Conservation (phyloP, 257 asterid genomes). For the Ocimum tenuiflorum region DNA sequence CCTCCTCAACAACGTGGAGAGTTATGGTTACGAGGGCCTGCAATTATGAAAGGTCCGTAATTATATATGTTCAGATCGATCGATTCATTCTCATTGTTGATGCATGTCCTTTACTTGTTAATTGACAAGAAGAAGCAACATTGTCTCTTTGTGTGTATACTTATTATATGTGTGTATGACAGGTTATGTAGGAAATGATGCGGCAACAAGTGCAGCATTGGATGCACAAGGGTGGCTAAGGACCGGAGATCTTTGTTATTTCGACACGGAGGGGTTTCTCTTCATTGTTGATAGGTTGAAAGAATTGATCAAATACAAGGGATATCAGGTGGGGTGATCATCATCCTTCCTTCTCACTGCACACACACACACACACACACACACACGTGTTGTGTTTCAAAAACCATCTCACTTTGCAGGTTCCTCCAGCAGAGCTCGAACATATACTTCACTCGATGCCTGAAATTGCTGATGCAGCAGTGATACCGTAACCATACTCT, state of each 20-base stretch:
- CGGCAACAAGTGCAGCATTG: slow-evolving; percentile 72
- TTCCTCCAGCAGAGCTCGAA: slow-evolving; percentile 94
- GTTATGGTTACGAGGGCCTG: slow-evolving; percentile 83
- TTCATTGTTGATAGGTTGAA: slow-evolving; percentile 80
- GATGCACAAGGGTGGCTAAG: slow-evolving; percentile 89
- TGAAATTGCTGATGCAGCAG: slow-evolving; percentile 86
- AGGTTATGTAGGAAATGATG: slow-evolving; percentile 82
- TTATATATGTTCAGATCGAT: no score
- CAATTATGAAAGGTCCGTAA: slow-evolving; percentile 68
- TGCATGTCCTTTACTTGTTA: neutral
- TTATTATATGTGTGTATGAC: slow-evolving; percentile 25
- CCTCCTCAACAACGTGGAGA: slow-evolving; percentile 82
- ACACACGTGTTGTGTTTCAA: neutral
- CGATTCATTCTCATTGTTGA: neutral
- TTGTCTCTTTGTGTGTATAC: no score
- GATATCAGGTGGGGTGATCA: slow-evolving; percentile 94
- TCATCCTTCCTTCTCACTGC: neutral
- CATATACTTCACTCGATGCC: slow-evolving; percentile 77
- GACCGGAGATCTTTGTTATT: slow-evolving; percentile 92
- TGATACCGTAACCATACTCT: slow-evolving; percentile 27
- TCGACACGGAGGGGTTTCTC: slow-evolving; percentile 75
- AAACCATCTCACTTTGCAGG: slow-evolving; percentile 37
- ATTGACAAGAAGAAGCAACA: no score
- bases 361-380: neutral
- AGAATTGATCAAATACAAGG: slow-evolving; percentile 89